Percentiles rank a stretch among this genome's conserved stretches.
Evolutionary conservation across 345 rosid genomes (phyloP).

Genomic region (Heritiera fomes): DNA sequence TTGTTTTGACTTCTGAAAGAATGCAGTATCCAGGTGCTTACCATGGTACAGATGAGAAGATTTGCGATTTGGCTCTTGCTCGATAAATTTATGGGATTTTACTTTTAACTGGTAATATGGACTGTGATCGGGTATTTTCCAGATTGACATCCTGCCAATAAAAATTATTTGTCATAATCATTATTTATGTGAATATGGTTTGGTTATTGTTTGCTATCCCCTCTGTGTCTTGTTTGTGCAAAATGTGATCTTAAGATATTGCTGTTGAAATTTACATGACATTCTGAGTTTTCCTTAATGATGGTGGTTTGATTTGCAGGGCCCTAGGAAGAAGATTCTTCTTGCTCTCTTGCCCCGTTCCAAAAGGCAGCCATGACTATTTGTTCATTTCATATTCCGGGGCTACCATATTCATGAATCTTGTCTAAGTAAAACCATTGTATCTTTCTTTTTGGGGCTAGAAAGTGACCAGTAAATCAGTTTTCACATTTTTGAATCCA

Average conservation of each 20-base stretch:
- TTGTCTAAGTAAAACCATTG: conserved; percentile 1
- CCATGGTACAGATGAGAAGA: neutral
- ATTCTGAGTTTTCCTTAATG: neutral
- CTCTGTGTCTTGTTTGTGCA: neutral
- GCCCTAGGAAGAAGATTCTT: conserved; percentile 94
- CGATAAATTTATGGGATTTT: neutral
- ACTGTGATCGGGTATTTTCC: neutral
- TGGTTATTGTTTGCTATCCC: neutral
- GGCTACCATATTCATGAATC: neutral
- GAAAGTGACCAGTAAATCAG: neutral
- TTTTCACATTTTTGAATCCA: conserved; percentile 1
- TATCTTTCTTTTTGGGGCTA: neutral
- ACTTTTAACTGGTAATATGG: neutral
- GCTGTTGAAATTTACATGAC: neutral
- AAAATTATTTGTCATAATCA: neutral
- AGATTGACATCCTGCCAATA: neutral
- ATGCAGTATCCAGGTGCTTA: neutral
- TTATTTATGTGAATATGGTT: neutral
- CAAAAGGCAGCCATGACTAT: conserved; percentile 40
- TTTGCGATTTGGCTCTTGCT: neutral
- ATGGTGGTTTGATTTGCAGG: conserved; percentile 49
- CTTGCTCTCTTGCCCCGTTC: conserved; percentile 63
- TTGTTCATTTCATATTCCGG: neutral
- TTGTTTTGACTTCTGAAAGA: neutral
- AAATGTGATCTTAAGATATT: neutral